A percentile compares a stretch with the other conserved stretches of the same genome.
Evolutionary conservation across 1,284 basidiomycete genomes (phyloP).

Genomic region (Cutaneotrichosporon cutaneum): DNA sequence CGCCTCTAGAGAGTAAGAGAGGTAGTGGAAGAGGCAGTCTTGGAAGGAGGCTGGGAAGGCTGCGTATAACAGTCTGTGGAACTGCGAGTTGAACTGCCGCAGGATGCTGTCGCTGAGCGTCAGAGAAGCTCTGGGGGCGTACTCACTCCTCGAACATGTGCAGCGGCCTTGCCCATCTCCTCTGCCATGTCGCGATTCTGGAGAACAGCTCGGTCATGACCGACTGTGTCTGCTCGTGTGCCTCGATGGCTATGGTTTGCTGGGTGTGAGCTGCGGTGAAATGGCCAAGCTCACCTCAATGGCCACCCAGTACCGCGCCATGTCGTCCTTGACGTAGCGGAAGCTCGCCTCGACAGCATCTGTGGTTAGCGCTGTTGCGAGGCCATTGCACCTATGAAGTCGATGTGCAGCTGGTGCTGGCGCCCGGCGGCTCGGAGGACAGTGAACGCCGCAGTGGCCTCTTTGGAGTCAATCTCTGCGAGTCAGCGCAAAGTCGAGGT

Average conservation of each 20-base stretch:
- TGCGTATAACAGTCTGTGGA: slow-evolving; percentile 48
- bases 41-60: slow-evolving; percentile 44
- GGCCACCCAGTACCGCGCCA: slow-evolving; percentile 29
- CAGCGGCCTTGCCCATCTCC: slow-evolving; percentile 46
- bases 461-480: slow-evolving; percentile 26
- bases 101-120: slow-evolving; percentile 29
- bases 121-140: not conserved
- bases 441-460: slow-evolving; percentile 32
- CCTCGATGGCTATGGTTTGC: slow-evolving; percentile 8
- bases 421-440: slow-evolving; percentile 20
- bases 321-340: slow-evolving; percentile 39
- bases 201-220: slow-evolving; percentile 44
- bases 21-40: slow-evolving; percentile 37
- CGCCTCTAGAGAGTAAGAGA: slow-evolving; percentile 35
- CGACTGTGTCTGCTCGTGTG: slow-evolving; percentile 7
- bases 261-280: slow-evolving; percentile 2
- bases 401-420: slow-evolving; percentile 27
- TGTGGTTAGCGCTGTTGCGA: slow-evolving; percentile 11
- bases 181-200: slow-evolving; percentile 45
- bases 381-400: slow-evolving; percentile 34
- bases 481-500: not conserved
- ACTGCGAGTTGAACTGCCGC: slow-evolving; percentile 33
- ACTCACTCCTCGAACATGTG: slow-evolving; percentile 44
- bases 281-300: slow-evolving; percentile 27
- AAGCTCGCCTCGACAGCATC: slow-evolving; percentile 40